phyloP scores from a whole-genome alignment of 2,329 filamentous ascomycete species.

The Thielaviopsis punctulata region DNA sequence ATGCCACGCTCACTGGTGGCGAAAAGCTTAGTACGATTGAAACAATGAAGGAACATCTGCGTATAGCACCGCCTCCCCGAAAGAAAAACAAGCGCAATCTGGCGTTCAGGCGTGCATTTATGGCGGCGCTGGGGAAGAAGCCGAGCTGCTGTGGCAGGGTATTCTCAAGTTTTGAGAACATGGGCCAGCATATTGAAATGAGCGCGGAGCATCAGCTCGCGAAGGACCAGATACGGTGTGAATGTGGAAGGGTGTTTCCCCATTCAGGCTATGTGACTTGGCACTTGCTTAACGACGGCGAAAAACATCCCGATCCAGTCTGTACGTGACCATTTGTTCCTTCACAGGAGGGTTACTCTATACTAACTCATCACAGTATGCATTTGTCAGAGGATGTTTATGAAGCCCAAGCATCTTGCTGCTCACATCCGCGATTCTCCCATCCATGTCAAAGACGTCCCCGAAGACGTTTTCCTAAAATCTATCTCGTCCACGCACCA shows the following conservation, averaged over 20 bases:
- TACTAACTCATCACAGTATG: neutral
- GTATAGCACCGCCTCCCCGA: neutral
- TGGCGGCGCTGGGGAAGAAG: neutral
- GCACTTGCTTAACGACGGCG: neutral
- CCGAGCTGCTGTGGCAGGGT: neutral
- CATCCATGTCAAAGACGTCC: neutral
- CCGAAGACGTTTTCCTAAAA: neutral
- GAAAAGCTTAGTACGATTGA: neutral
- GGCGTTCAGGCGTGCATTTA: neutral
- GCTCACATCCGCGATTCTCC: neutral
- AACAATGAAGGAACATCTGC: neutral
- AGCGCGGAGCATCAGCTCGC: neutral
- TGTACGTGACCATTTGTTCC: neutral
- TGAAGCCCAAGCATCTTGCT: neutral
- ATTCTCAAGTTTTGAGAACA: neutral
- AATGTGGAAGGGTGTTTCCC: neutral
- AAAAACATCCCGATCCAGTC: neutral
- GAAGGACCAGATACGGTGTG: neutral
- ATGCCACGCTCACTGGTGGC: neutral
- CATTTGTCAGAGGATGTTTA: neutral
- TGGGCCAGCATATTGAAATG: neutral
- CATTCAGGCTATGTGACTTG: neutral
- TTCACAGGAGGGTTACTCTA: neutral
- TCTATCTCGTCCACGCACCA: neutral
- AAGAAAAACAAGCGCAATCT: neutral